Base-by-base conservation (phyloP, 202 grass and related monocot genomes). In the Panicum virgatum region DNA sequence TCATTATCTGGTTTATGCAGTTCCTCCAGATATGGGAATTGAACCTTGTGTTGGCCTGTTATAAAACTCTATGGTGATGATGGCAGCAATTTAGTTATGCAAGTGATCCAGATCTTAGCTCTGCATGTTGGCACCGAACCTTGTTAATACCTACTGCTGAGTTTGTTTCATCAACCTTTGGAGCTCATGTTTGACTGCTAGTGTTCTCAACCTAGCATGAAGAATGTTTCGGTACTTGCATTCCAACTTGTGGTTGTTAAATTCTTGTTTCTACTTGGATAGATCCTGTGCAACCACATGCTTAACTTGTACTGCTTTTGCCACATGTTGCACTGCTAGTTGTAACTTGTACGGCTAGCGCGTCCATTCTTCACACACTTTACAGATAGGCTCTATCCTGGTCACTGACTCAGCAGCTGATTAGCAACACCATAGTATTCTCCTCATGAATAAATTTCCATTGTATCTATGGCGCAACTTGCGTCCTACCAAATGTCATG, bases 171-270 rank as follows among this genome's bases (percentile, higher is more conserved):
- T 56, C 5, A 38, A 66, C 69, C 65, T 67, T 47, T 43, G 22
- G 37, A 12, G 19, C 25, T 40, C 32, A 64, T n/a, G 76, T 43
- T 48, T 73, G 32, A 42, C 47, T 65, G 47, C 34, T 37, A 15
- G 27, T 69, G 53, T 53, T 76, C 25, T 72, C 30, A 34, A 47
- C 37, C 68, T 12, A 65, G 37, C 67, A 57, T 22, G 34, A 40
- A 42, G 68, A 86, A 80, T 73, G 76, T 86, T 80, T 66, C 45
- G 46, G 69, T 81, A 78, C 42, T 62, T 77, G 73, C 51, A 61
- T 84, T 77, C 62, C 42, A 57, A 36, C 53, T 29, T 76, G 39
- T 76, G 20, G 39, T 18, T 59, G 61, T 45, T 43, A 42, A 56
- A 9, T 29, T 57, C 7, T 58, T 75, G 18, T 45, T 73, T 80